Evolutionary conservation across 495 filamentous ascomycete species (phyloP), one percentile per base, ranked within the genome.

Genomic region (Corynascus novoguineensis): DNA sequence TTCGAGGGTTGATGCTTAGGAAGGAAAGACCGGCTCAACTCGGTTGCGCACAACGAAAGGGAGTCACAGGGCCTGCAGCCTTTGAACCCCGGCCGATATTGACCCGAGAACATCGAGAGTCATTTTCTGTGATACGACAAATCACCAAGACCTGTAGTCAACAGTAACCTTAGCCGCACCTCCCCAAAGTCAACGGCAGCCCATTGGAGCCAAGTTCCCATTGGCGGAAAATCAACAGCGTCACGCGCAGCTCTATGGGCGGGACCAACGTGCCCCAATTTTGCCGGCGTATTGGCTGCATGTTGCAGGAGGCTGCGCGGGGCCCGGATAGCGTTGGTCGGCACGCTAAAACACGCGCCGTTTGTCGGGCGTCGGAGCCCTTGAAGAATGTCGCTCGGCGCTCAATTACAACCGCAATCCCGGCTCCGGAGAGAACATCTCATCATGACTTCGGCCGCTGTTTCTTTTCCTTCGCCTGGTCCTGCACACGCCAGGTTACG

Each of bases 211-310:
- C 3, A 1, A 17, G 37, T 15, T n/a, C 44, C 29, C 37, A 57
- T 57, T 57, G 55, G 55, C 46, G 55, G 55, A 57, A 57, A 57
- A 57, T 57, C 27, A 32, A 6, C 5, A 22, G 28, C 14, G 22
- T 19, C 10, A 37, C 24, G 5, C 19, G 28, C 14, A 8, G 19
- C 21, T 4, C 29, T 31, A 5, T 40, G 35, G n/a, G 51, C 38
- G 51, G 51, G 44, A 28, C 31, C 29, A 56, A 56, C 55, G 55
- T 57, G 55, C 55, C 37, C 38, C 46, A 51, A 57, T 37, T 51
- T 51, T 57, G 46, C 46, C 55, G 55, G 38, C 37, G 47, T 28
- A 57, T 57, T 57, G 55, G 55, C 38, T 44, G 37, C 47, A n/a
- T n/a, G n/a, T n/a, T n/a, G n/a, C n/a, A n/a, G n/a, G n/a, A n/a